phyloP scores from a whole-genome alignment of 345 rosid species.

The Boechera divaricarpa region DNA sequence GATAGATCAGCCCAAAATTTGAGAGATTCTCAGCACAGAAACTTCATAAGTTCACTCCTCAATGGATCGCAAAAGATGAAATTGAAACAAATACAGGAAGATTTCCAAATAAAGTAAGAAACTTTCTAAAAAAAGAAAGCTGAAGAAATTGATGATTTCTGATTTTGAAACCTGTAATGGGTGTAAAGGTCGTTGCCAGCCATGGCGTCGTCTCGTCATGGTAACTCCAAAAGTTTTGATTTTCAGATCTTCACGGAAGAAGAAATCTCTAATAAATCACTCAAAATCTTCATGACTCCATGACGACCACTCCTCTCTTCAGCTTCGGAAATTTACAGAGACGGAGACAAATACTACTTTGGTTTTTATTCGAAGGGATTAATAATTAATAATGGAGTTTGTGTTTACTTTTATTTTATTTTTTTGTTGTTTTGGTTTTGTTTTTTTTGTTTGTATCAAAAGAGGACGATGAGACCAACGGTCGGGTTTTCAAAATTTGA shows the following conservation, averaged over 20 bases:
- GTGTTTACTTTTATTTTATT: background rate
- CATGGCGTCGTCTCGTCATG: constrained; percentile 82
- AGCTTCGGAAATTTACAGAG: constrained; percentile 16
- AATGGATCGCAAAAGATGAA: background rate
- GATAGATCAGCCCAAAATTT: background rate
- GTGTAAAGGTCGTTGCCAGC: constrained; percentile 95
- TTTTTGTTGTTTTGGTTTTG: background rate
- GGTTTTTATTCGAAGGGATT: background rate
- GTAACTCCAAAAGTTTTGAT: constrained; percentile 8
- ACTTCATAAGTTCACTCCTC: background rate
- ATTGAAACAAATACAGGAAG: background rate
- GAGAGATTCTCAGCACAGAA: background rate
- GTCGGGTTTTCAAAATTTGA: constrained; percentile 50
- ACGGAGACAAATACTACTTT: background rate
- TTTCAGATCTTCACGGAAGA: constrained; percentile 6
- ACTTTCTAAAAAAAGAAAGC: background rate
- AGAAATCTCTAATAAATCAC: constrained; percentile 13
- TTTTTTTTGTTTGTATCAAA: constrained; percentile 7
- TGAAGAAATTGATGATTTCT: constrained; percentile 2
- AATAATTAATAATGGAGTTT: constrained; percentile 17
- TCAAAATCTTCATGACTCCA: constrained; percentile 24
- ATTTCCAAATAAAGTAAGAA: background rate
- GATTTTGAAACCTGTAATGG: constrained; percentile 67
- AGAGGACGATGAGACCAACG: constrained; percentile 37
- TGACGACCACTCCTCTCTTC: background rate